A percentile compares a stretch with the other conserved stretches of the same genome.
These are phyloP conservation scores for Ganoderma meredithae DNA, from an alignment of 1,284 basidiomycete genomes.

Conservation along the genomic window DNA sequence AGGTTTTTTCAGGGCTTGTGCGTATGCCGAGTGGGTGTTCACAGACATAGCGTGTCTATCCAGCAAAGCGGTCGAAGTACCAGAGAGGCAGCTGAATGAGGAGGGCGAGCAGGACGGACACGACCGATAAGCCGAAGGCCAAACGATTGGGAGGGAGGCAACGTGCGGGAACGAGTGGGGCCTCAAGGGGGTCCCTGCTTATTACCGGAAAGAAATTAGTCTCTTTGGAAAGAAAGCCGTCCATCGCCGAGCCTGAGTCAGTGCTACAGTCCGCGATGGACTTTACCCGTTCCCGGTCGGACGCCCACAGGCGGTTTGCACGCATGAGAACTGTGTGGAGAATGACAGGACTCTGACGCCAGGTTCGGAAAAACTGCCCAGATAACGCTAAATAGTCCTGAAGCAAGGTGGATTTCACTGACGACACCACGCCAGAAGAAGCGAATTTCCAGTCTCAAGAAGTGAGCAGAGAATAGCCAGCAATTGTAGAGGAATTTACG, in stretches of 20 bases:
- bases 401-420: not conserved
- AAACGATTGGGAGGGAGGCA: not conserved
- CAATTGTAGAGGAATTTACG: not conserved
- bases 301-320: not conserved
- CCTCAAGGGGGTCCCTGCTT: not conserved
- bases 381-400: not conserved
- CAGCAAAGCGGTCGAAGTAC: not conserved
- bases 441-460: not conserved
- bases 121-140: not conserved
- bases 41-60: not conserved
- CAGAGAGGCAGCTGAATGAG: not conserved
- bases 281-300: not conserved
- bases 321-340: constrained; percentile 12
- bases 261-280: not conserved
- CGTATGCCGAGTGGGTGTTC: constrained; percentile 8
- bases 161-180: not conserved
- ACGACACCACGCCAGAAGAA: not conserved
- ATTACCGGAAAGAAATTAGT: not conserved
- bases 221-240: not conserved
- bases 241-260: not conserved
- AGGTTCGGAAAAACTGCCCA: not conserved
- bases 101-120: not conserved
- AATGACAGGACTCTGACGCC: constrained; percentile 3
- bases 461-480: not conserved
- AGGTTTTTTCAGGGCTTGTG: constrained; percentile 17